These are phyloP conservation scores for Postia placenta DNA, from an alignment of 768 basidiomycete genomes.

Conservation along the genomic window DNA sequence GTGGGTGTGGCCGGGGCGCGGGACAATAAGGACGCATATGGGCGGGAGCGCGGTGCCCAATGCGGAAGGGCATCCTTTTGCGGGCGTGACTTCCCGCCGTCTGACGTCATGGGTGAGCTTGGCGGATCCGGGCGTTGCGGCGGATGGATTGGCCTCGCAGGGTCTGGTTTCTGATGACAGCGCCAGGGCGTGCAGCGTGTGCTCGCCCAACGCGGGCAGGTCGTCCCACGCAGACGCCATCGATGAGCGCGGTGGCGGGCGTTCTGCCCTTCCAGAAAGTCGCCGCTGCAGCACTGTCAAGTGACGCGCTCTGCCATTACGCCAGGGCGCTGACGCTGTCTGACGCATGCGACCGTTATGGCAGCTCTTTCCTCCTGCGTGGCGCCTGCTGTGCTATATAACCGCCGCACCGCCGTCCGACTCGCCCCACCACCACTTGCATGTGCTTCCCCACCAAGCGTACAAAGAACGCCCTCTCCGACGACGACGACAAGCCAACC, in stretches of 20 bases:
- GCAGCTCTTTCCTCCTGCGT: not conserved
- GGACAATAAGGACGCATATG: not conserved
- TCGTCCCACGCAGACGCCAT: not conserved
- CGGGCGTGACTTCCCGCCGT: not conserved
- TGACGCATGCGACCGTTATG: not conserved
- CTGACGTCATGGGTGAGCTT: not conserved
- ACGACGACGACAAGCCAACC: conserved; percentile 11
- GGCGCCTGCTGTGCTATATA: not conserved
- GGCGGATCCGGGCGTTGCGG: not conserved
- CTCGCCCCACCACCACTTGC: not conserved
- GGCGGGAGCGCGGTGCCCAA: not conserved
- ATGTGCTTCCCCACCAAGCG: conserved; percentile 20
- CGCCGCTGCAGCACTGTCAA: no score
- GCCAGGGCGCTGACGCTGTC: not conserved
- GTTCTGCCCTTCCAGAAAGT: not conserved
- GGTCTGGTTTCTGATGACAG: not conserved
- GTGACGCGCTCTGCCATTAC: not conserved
- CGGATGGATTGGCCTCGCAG: not conserved
- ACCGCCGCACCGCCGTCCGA: not conserved
- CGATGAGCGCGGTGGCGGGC: not conserved
- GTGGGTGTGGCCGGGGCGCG: not conserved
- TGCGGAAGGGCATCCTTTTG: not conserved
- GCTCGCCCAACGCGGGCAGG: not conserved
- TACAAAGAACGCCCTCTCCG: conserved; percentile 12
- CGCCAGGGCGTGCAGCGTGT: not conserved